These are phyloP conservation scores for Phytopythium litorale DNA, from an alignment of 352 stramenopile species.

Conservation along the genomic window DNA sequence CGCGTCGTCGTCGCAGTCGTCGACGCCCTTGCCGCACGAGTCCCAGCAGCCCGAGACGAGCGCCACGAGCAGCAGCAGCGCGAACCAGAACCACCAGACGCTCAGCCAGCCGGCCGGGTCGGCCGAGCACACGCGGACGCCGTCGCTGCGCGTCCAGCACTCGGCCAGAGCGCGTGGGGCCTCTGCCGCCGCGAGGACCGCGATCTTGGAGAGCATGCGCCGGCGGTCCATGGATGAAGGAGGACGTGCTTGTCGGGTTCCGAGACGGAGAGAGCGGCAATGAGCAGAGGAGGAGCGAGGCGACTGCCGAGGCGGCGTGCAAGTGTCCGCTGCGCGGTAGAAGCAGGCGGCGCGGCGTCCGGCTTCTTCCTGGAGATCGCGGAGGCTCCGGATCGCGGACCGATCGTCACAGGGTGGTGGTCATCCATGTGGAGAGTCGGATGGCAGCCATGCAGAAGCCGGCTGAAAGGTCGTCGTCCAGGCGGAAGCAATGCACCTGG, in stretches of 20 bases:
- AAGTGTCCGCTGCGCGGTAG: background rate
- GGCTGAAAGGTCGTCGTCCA: background rate
- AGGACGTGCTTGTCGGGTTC: background rate
- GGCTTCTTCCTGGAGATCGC: background rate
- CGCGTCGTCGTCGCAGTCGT: background rate
- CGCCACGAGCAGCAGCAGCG: constrained; percentile 36
- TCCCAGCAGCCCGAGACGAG: constrained; percentile 29
- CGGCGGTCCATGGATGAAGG: background rate
- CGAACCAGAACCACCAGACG: constrained; percentile 73
- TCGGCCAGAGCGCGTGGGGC: constrained; percentile 21
- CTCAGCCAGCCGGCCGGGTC: constrained; percentile 42
- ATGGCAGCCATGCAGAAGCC: constrained; percentile 3
- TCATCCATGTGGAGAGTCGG: background rate
- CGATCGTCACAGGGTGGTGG: background rate
- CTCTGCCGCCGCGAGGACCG: background rate
- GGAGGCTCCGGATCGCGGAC: background rate
- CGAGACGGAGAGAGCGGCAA: background rate
- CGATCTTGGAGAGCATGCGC: background rate
- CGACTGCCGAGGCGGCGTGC: background rate
- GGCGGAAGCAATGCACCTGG: background rate
- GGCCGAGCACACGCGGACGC: constrained; percentile 46
- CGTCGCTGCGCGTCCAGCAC: constrained; percentile 57
- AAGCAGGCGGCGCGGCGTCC: background rate
- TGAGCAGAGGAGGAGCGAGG: background rate
- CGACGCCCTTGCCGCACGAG: constrained; percentile 14